phyloP scores from a whole-genome alignment of 495 filamentous ascomycete species.

The Lepraria neglecta region DNA sequence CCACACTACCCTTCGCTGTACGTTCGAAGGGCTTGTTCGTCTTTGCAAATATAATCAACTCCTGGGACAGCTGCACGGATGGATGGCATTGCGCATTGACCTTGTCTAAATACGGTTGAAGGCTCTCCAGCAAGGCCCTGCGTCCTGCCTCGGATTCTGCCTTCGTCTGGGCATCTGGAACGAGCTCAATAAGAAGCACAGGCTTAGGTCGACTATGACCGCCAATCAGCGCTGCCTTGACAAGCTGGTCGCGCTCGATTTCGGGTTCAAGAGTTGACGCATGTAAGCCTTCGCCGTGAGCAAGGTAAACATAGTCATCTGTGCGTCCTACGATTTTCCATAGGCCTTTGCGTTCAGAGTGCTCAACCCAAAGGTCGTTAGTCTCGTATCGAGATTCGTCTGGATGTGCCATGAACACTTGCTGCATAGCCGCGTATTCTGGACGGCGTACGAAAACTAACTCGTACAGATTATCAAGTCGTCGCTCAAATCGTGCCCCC shows the following conservation, averaged over 20 bases:
- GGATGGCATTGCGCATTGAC: neutral
- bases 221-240: constrained; percentile 30
- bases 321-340: constrained; percentile 30
- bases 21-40: neutral
- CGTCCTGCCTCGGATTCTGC: neutral
- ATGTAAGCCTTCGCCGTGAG: constrained; percentile 30
- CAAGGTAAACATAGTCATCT: constrained; percentile 30
- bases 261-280: constrained; percentile 29
- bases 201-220: constrained; percentile 27
- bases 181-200: constrained; percentile 29
- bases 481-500: constrained; percentile 25
- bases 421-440: constrained; percentile 14
- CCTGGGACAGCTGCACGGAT: neutral
- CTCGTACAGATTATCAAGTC: constrained; percentile 28
- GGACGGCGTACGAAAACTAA: constrained; percentile 28
- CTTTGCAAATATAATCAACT: neutral
- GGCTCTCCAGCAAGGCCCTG: neutral
- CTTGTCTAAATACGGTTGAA: neutral
- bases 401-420: constrained; percentile 31
- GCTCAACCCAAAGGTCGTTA: constrained; percentile 31
- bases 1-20: neutral
- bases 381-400: constrained; percentile 29
- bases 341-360: constrained; percentile 25
- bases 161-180: neutral
- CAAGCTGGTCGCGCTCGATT: constrained; percentile 25